Evolutionary conservation across 1,284 basidiomycete genomes (phyloP).

Genomic region (Rhodotorula sp.): DNA sequence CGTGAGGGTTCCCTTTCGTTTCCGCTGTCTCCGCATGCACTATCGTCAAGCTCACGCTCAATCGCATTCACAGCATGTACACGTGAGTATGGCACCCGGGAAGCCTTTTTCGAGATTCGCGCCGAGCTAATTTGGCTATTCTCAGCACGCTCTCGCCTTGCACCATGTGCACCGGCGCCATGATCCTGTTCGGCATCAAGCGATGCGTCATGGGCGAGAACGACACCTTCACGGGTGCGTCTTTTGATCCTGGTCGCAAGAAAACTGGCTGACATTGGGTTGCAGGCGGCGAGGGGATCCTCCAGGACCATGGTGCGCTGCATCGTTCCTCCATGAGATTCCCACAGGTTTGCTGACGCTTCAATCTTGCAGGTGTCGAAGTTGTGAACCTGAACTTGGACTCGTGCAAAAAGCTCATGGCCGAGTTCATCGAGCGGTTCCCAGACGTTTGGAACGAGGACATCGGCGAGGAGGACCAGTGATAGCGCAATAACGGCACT

Average conservation of each 20-base stretch:
- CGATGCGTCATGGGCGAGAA: conserved; percentile 47
- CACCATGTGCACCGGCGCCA: conserved; percentile 43
- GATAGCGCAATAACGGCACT: too few relatives aligned
- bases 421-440: conserved; percentile 42
- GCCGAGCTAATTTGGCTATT: too few relatives aligned
- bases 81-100: conserved; percentile 12
- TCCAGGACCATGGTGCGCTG: conserved; percentile 18
- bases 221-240: conserved; percentile 43
- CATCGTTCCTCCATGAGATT: not conserved
- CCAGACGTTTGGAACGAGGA: conserved; percentile 46
- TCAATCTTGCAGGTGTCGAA: conserved; percentile 39
- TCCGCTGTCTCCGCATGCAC: too few relatives aligned
- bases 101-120: too few relatives aligned
- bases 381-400: conserved; percentile 44
- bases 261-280: too few relatives aligned
- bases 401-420: conserved; percentile 45
- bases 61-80: conserved; percentile 27
- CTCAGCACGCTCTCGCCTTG: conserved; percentile 40
- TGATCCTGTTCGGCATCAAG: conserved; percentile 29
- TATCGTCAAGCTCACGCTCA: not conserved
- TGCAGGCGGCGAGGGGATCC: conserved; percentile 39
- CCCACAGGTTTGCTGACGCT: too few relatives aligned
- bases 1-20: conserved; percentile 10
- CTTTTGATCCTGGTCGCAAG: too few relatives aligned
- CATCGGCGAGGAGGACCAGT: conserved; percentile 33